Evolutionary conservation across 306 rosid species (phyloP).

Genomic region (Cicer pinnatifidum): DNA sequence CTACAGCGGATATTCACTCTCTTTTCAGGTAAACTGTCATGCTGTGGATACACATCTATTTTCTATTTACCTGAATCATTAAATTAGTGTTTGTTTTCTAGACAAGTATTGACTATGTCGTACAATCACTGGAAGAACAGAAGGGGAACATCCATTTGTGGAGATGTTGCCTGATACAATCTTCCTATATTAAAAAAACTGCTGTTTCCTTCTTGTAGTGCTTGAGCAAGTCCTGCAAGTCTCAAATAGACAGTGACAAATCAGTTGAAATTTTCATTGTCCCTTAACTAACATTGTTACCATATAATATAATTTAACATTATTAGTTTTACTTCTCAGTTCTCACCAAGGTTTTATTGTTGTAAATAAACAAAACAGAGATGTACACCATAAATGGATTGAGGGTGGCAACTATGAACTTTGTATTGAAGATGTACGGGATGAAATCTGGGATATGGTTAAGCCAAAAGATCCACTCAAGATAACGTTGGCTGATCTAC

Average conservation of each 20-base stretch:
- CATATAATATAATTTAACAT: neutral
- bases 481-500: constrained; percentile 79
- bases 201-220: constrained; percentile 80
- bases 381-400: constrained; percentile 97
- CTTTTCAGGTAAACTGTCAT: constrained; percentile 78
- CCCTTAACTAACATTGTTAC: constrained; percentile 8
- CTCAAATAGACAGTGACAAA: constrained; percentile 71
- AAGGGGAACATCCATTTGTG: constrained; percentile 84
- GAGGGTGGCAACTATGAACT: constrained; percentile 98
- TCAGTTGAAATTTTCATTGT: neutral
- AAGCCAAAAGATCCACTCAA: constrained; percentile 81
- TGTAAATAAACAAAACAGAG: constrained; percentile 57
- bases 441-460: constrained; percentile 99
- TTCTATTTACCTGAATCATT: constrained; percentile 1
- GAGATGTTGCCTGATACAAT: constrained; percentile 81
- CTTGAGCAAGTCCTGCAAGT: constrained; percentile 69
- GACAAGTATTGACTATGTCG: constrained; percentile 30
- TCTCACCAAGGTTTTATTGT: neutral
- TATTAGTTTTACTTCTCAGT: constrained; percentile 8
- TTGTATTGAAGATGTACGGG: constrained; percentile 96
- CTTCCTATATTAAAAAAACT: constrained; percentile 74
- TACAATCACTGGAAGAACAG: constrained; percentile 71
- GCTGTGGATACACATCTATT: constrained; percentile 15
- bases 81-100: constrained; percentile 11
- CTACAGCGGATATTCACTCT: constrained; percentile 93